Evolutionary conservation across 257 asterid genomes (phyloP), one percentile per base, ranked within the genome.

Genomic region (Ocimum tenuiflorum): DNA sequence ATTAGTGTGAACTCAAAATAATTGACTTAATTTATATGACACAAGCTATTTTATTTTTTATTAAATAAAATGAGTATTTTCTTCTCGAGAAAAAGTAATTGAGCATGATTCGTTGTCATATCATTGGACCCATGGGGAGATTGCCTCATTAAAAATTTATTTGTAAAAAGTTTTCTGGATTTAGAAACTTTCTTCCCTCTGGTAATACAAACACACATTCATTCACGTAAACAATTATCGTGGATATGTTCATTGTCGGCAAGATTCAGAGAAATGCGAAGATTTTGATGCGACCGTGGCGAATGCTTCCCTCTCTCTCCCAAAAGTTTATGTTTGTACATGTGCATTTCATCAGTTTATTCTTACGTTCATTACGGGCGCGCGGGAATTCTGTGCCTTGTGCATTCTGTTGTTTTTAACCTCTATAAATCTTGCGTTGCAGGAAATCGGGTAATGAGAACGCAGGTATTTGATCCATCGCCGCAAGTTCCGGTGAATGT

Each of bases 381-480:
- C 73, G 46, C 53, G 45, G 65, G 46, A 59, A 61, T 61, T 68
- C 43, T 27, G 24, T 63, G 58, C 27, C 31, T n/a, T 4, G 3
- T 20, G 1, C 55, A 22, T 31, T 72, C 19, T 50, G 15, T 61
- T 36, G 67, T 48, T 54, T 51, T n/a, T n/a, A 54, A 54, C 43
- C 33, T 70, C 22, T 29, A 60, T 24, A 53, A 23, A 18, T 63
- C 41, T 49, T 69, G 73, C 59, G 78, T 70, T 74, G 6, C 63
- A 35, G 68, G 60, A 53, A 74, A 64, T 69, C 8, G 76, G 63
- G 60, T 78, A 62, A 59, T 77, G 71, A 70, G 79, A 75, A 68
- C 79, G 61, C 49, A 67, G 71, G 78, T 51, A 66, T 60, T 72
- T 65, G 77, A 60, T 75, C 73, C 72, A 50, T 72, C 57, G 80